Evolutionary conservation across 2,329 filamentous ascomycete genomes (phyloP).

Genomic region (Fusarium virguliforme): DNA sequence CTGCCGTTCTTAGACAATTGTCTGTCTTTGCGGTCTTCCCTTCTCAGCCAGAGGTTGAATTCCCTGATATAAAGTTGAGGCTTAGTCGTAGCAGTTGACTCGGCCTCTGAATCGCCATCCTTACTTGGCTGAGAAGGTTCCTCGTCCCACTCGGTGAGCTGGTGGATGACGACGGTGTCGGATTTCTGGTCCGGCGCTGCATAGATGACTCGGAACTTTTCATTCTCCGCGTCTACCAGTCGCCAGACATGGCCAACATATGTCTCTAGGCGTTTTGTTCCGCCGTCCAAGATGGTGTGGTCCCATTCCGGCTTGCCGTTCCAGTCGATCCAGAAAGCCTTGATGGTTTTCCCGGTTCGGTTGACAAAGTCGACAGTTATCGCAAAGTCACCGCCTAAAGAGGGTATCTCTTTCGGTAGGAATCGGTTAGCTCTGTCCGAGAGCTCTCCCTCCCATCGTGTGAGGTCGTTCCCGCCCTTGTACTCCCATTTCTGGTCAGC

Average conservation of each 20-base stretch:
- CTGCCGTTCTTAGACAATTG: constrained; percentile 43
- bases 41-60: constrained; percentile 33
- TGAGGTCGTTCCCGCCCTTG: constrained; percentile 29
- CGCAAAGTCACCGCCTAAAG: constrained; percentile 24
- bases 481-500: constrained; percentile 43
- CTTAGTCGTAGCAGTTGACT: neutral
- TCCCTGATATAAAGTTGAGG: constrained; percentile 18
- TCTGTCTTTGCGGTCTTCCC: constrained; percentile 13
- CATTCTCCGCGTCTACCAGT: constrained; percentile 31
- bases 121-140: neutral
- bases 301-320: constrained; percentile 37
- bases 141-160: constrained; percentile 13
- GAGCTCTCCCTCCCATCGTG: constrained; percentile 38
- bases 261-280: constrained; percentile 36
- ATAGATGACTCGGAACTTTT: constrained; percentile 33
- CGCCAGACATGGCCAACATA: constrained; percentile 47
- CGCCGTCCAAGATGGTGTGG: constrained; percentile 32
- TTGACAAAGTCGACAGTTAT: constrained; percentile 49
- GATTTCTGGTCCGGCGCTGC: constrained; percentile 25
- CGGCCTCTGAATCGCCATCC: neutral
- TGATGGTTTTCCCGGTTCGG: constrained; percentile 38
- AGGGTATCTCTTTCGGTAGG: constrained; percentile 42
- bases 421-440: constrained; percentile 17
- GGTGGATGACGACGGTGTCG: constrained; percentile 37
- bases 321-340: constrained; percentile 49